Evolutionary conservation across 2,329 filamentous ascomycete genomes (phyloP), one percentile per base, ranked within the genome.

Genomic region (Corynespora cassiicola): DNA sequence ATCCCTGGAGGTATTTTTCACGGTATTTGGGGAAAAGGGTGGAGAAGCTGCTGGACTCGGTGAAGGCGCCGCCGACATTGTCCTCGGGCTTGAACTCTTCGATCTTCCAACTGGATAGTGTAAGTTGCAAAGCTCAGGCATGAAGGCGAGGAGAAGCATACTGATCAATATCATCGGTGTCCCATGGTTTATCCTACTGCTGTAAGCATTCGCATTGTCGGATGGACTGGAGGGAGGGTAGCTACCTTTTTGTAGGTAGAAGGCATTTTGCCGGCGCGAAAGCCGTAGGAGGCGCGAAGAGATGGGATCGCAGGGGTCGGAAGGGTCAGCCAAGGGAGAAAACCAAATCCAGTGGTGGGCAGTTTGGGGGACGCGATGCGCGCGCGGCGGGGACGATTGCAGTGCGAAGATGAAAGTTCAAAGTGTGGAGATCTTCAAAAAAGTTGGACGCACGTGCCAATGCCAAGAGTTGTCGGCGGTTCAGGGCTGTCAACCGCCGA

Each of bases 91-190:
- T 92, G 73, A 97, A 97, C 18, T 84, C 73, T 24, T 96, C 90
- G 58, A 91, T 75, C 83, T 86, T 60, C 16, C 39, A 16, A 25
- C 29, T 8, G 7, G 28, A 7, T 18, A 27, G 9, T 26, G 10
- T 15, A 11, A 14, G 31, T 33, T 19, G 39, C 20, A 11, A 28
- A 10, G 4, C 20, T n/a, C n/a, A 10, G 14, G 10, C 15, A 14
- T 2, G 19, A 3, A n/a, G 14, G 25, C 18, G 24, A 37, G 27
- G 25, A 34, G 2, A 36, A 5, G 14, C 3, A 7, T n/a, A n/a
- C 70, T 96, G 95, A 74, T 97, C 92, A 51, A 97, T 89, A 62
- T 96, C 94, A 48, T 95, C 91, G 39, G 91, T 87, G 47, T 96
- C 65, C 91, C 91, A 95, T 38, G 90, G 88, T 70, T 96, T 96